Base-by-base conservation (phyloP, 2,329 filamentous ascomycete species). In the Pseudogymnoascus sp. region DNA sequence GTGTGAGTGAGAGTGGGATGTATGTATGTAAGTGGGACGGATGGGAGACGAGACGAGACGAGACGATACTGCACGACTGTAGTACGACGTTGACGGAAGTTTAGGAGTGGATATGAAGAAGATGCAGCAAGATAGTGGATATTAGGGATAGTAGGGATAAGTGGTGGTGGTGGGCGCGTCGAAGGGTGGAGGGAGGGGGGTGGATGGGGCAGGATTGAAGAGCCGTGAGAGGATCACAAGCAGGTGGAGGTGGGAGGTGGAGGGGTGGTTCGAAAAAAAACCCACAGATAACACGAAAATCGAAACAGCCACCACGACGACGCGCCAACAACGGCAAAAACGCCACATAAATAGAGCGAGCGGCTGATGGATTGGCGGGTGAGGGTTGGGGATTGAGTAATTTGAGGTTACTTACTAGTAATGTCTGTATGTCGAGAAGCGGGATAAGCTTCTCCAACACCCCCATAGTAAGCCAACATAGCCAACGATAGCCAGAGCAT, bases 221-320 rank as follows among this genome's bases (percentile, higher is more conserved):
- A 43, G 39, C 39, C 39, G 39, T 47, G 22, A 28, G 41, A 47
- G 41, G 41, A 47, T 47, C 41, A 47, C 12, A 47, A n/a, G n/a
- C n/a, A n/a, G n/a, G n/a, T n/a, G 22, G 41, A 8, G 20, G 41
- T n/a, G 22, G 41, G 20, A 9, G 28, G 28, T 12, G 41, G 11
- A 6, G 41, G n/a, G 22, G 22, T n/a, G n/a, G n/a, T n/a, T n/a
- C n/a, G 20, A 9, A 7, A 8, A 8, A 14, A 47, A 47, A 47
- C 22, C 41, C 41, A 47, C 41, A 47, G 41, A 47, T 47, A 47
- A 47, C 41, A 47, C 41, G 11, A 47, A 47, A 47, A 47, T 47
- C 22, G 12, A 25, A 28, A 28, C 22, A 47, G n/a, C 22, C 41
- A 47, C 6, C 41, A 47, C n/a, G n/a, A 47, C 41, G 41, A 20